Conservation (phyloP, 2,329 filamentous ascomycete genomes). For the Epichloe festucae region DNA sequence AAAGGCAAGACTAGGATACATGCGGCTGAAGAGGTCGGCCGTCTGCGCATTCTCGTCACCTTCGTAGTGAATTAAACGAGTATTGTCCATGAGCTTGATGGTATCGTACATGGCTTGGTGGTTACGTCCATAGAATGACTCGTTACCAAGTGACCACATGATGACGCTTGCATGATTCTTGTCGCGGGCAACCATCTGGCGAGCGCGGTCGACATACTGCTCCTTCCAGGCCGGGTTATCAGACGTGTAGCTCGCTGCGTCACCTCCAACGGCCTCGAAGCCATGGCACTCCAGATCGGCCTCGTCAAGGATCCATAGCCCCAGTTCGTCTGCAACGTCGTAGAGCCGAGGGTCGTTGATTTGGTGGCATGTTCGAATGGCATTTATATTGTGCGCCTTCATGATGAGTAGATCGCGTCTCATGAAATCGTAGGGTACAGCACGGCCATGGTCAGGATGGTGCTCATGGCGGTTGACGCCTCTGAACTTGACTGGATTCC, state of each 20-base stretch:
- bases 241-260: constrained; percentile 32
- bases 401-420: constrained; percentile 48
- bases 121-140: constrained; percentile 57
- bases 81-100: constrained; percentile 42
- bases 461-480: constrained; percentile 63
- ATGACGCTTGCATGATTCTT: constrained; percentile 51
- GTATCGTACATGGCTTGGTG: constrained; percentile 55
- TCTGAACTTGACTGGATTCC: constrained; percentile 48
- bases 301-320: constrained; percentile 50
- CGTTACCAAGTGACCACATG: constrained; percentile 62
- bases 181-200: constrained; percentile 48
- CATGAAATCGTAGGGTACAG: constrained; percentile 49
- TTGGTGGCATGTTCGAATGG: constrained; percentile 55
- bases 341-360: constrained; percentile 48
- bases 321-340: constrained; percentile 48
- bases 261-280: constrained; percentile 27
- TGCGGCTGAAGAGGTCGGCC: constrained; percentile 51
- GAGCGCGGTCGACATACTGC: constrained; percentile 54
- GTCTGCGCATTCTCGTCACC: constrained; percentile 43
- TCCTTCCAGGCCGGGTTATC: constrained; percentile 48
- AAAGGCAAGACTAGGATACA: constrained; percentile 46
- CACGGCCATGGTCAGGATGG: constrained; percentile 47
- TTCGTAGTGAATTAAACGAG: constrained; percentile 53
- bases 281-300: constrained; percentile 43
- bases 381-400: constrained; percentile 59